Evolutionary conservation across 2,329 filamentous ascomycete species (phyloP), one percentile per base, ranked within the genome.

Genomic region (Pseudogymnoascus sp.): DNA sequence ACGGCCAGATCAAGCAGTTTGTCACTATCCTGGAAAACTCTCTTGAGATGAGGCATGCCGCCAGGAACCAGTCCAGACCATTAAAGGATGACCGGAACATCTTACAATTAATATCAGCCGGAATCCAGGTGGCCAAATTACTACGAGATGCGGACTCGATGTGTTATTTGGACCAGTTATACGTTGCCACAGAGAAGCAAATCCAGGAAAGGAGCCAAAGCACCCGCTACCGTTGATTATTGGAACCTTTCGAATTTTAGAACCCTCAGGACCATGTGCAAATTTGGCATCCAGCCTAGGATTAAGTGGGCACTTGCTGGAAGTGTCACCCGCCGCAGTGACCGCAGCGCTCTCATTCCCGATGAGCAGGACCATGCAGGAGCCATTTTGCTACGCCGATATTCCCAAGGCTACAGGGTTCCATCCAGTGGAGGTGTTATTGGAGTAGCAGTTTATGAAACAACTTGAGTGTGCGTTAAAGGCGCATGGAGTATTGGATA

Each of bases 1-100:
- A 94, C 72, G 89, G 89, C 63, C 90, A 95, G 76, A 95, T 95
- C 76, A 94, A 93, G 76, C 90, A 94, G 74, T 86, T 95, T 74
- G 88, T 94, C 66, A 94, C 90, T 41, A 89, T 94, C 31, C 77
- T 95, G 68, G 90, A 95, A 72, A 95, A 94, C 75, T 92, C 89
- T 57, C 78, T 95, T 70, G 90, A 93, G 77, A 92, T 92, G 89
- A 82, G 90, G 65, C 89, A 93, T 73, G 88, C 89, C 63, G 88
- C 89, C 58, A 92, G 91, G 74, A 88, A 92, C 75, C 89, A 92
- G 75, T 89, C 86, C 66, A 84, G 90, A 64, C 89, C 89, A 17
- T 81, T 92, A 66, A 94, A 93, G 78, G 90, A 95, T 77, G 90
- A 95, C 75, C 83, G 90, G 68, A 93, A 94, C 73, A 90, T 95